Percentiles rank a stretch among this genome's conserved stretches.
Conservation (phyloP, 1,139 yeast species). For the Magnusiomyces ingens region DNA sequence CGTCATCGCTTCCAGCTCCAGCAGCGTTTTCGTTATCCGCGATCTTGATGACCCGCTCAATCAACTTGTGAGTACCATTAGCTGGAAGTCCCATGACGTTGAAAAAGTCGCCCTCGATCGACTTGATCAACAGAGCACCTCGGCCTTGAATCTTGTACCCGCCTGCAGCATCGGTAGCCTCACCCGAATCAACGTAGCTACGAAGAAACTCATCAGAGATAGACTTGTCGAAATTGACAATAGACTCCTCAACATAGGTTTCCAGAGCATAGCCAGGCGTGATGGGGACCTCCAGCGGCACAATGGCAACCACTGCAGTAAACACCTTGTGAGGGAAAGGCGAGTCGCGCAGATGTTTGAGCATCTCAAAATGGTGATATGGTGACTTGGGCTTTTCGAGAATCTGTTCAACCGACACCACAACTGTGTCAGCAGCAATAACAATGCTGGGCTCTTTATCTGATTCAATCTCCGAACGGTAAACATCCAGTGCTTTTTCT, state of each 20-base stretch:
- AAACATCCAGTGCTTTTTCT: conserved; percentile 57
- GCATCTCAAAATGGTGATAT: conserved; percentile 45
- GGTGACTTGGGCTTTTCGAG: conserved; percentile 68
- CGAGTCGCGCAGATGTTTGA: conserved; percentile 41
- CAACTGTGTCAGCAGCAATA: conserved; percentile 80
- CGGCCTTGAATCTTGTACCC: conserved; percentile 88
- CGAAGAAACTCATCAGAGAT: conserved; percentile 49
- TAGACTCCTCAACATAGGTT: conserved; percentile 40
- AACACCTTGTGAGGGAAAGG: conserved; percentile 47
- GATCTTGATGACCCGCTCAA: conserved; percentile 20
- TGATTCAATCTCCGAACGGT: conserved; percentile 37
- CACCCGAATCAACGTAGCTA: conserved; percentile 60
- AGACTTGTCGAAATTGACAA: conserved; percentile 42
- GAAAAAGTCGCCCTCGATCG: conserved; percentile 70
- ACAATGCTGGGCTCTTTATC: conserved; percentile 40
- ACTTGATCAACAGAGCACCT: conserved; percentile 50
- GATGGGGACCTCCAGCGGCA: conserved; percentile 36
- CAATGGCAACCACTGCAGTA: conserved; percentile 58
- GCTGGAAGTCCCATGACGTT: conserved; percentile 91
- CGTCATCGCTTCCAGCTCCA: neutral
- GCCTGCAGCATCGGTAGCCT: conserved; percentile 82
- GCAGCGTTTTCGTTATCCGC: neutral
- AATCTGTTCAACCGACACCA: conserved; percentile 50
- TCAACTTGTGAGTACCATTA: conserved; percentile 44
- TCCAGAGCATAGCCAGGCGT: conserved; percentile 38